phyloP scores from a whole-genome alignment of 352 stramenopile genomes.

The Phytophthora ohioensis region DNA sequence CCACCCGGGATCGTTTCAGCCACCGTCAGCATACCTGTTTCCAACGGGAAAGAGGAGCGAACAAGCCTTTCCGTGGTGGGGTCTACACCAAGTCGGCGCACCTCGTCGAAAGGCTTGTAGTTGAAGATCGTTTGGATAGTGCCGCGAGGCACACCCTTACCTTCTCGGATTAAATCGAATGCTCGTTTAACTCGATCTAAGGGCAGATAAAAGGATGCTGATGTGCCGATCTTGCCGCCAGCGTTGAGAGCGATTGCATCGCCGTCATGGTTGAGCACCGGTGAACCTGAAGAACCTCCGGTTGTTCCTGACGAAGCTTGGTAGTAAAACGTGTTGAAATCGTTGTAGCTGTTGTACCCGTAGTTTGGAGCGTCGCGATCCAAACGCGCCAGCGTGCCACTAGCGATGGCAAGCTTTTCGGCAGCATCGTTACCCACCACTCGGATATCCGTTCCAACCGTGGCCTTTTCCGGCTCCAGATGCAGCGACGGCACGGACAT shows the following conservation, averaged over 20 bases:
- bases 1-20: constrained; percentile 86
- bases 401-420: constrained; percentile 93
- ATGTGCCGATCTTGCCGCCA: constrained; percentile 87
- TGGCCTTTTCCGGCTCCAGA: constrained; percentile 85
- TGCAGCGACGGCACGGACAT: constrained; percentile 80
- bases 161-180: constrained; percentile 81
- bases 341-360: constrained; percentile 92
- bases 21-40: constrained; percentile 93
- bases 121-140: constrained; percentile 92
- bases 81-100: constrained; percentile 83
- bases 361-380: constrained; percentile 93
- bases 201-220: constrained; percentile 92
- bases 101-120: constrained; percentile 94
- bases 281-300: constrained; percentile 90
- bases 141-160: constrained; percentile 77
- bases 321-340: constrained; percentile 96
- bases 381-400: constrained; percentile 90
- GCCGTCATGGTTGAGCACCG: constrained; percentile 89
- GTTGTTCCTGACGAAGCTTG: constrained; percentile 80
- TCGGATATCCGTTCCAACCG: constrained; percentile 93
- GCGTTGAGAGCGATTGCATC: constrained; percentile 93
- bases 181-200: constrained; percentile 90
- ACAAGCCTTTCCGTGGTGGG: constrained; percentile 81
- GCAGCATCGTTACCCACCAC: constrained; percentile 94
- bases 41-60: constrained; percentile 78